Evolutionary conservation across 164 flowering plant species (phyloP).

Genomic region (Taxillus chinensis): DNA sequence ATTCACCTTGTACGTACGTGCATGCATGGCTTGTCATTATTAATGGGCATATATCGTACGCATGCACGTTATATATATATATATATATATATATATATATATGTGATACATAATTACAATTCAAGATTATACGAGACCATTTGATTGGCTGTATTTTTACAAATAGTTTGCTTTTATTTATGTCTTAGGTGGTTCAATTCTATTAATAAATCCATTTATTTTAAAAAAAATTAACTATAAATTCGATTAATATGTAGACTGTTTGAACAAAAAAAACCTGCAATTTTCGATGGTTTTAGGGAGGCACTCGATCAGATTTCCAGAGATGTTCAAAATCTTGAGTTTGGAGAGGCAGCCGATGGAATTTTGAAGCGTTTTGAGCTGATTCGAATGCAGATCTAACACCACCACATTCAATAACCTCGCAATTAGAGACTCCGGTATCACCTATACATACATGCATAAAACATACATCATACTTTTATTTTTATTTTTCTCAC

Average conservation of each 20-base stretch:
- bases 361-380: constrained; percentile 69
- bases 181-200: too few relatives aligned
- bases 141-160: not conserved
- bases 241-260: too few relatives aligned
- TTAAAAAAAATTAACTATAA: too few relatives aligned
- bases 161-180: too few relatives aligned
- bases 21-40: too few relatives aligned
- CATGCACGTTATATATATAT: too few relatives aligned
- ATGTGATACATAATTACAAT: too few relatives aligned
- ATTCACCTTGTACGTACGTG: too few relatives aligned
- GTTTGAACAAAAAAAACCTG: constrained; percentile 36
- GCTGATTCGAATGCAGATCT: constrained; percentile 85
- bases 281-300: constrained; percentile 75
- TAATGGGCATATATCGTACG: too few relatives aligned
- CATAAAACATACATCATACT: too few relatives aligned
- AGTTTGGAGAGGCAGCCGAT: constrained; percentile 86
- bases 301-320: constrained; percentile 51
- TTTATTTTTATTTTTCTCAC: too few relatives aligned
- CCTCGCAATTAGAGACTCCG: constrained; percentile 80
- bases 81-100: not conserved
- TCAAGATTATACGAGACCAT: not conserved
- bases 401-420: constrained; percentile 58
- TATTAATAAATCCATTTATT: too few relatives aligned
- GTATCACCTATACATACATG: constrained; percentile 22
- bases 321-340: constrained; percentile 67